Evolutionary conservation across 345 rosid species (phyloP).

Genomic region (Eucalyptus victrix): DNA sequence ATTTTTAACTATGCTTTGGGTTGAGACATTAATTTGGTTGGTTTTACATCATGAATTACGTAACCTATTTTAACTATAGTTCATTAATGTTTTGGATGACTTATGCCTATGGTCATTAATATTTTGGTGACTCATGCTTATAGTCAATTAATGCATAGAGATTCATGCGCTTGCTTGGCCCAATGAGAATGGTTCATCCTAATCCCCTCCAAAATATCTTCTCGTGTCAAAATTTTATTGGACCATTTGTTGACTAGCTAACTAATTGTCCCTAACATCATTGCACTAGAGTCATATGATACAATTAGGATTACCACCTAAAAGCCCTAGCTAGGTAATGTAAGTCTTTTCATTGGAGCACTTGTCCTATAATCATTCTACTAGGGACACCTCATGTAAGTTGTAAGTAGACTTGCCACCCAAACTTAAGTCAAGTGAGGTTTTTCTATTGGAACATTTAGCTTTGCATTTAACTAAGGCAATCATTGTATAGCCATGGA

Average conservation of each 20-base stretch:
- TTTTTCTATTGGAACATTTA: rapidly evolving
- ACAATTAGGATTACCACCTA: neutral
- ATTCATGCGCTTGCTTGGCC: too few relatives aligned
- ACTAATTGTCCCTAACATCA: neutral
- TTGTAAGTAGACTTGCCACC: neutral
- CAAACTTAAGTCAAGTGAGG: neutral
- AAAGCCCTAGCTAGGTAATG: neutral
- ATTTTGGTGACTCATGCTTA: too few relatives aligned
- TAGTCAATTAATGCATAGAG: too few relatives aligned
- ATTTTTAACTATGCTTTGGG: too few relatives aligned
- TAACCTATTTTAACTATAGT: too few relatives aligned
- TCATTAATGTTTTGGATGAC: too few relatives aligned
- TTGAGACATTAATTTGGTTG: too few relatives aligned
- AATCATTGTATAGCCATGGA: neutral
- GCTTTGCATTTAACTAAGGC: neutral
- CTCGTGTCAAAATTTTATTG: too few relatives aligned
- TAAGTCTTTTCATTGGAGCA: neutral
- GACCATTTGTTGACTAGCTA: neutral
- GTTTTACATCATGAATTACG: too few relatives aligned
- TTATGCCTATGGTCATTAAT: too few relatives aligned
- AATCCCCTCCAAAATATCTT: neutral
- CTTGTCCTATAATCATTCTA: neutral
- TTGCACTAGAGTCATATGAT: neutral
- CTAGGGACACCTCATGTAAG: neutral
- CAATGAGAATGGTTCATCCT: too few relatives aligned